A percentile compares a stretch with the other conserved stretches of the same genome.
These are phyloP conservation scores for Phytophthora tentaculata DNA, from an alignment of 352 stramenopile genomes.

Conservation along the genomic window DNA sequence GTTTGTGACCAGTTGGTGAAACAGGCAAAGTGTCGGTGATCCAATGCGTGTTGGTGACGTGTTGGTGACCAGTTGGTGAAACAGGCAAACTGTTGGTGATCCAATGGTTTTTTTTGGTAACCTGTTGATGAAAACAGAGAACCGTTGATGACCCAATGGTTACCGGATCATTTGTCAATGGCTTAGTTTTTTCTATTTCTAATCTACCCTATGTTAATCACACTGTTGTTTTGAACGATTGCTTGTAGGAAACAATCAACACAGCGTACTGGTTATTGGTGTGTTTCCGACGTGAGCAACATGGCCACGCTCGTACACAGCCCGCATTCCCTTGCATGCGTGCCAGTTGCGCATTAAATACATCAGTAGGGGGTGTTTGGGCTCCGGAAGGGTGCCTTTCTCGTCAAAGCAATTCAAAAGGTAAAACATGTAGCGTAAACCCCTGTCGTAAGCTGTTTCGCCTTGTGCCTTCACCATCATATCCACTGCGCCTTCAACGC, in stretches of 20 bases:
- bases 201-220: background rate
- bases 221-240: background rate
- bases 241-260: background rate
- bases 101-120: too few relatives aligned
- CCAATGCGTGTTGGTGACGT: too few relatives aligned
- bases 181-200: background rate
- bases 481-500: background rate
- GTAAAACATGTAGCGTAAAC: background rate
- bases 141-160: too few relatives aligned
- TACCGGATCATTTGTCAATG: background rate
- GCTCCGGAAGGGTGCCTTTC: background rate
- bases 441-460: background rate
- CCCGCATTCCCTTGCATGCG: conserved; percentile 1
- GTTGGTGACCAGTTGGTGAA: too few relatives aligned
- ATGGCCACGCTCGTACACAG: background rate
- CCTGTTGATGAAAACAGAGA: too few relatives aligned
- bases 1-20: too few relatives aligned
- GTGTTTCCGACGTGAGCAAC: conserved; percentile 1
- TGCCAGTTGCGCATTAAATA: background rate
- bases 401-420: background rate
- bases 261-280: background rate
- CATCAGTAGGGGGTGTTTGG: background rate
- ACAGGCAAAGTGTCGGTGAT: too few relatives aligned
- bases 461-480: conserved; percentile 1
- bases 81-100: too few relatives aligned